Conservation (phyloP, 257 asterid genomes). For the Solanum okadae region DNA sequence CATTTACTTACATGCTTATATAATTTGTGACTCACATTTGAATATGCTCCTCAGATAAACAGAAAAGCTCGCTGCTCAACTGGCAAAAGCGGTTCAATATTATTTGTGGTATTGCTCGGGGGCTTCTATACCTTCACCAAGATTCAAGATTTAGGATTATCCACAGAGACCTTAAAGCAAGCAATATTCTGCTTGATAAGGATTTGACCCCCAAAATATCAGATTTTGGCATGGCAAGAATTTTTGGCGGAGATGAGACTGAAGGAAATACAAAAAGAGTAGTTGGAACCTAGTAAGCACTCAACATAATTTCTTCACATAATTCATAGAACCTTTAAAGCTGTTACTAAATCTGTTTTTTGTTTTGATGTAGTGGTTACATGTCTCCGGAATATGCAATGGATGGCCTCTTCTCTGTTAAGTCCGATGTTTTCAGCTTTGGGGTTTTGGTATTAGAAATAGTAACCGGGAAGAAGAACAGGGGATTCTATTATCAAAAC, state of each 20-base stretch:
- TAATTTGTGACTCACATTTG: background rate
- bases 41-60: constrained; percentile 26
- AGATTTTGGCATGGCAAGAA: constrained; percentile 84
- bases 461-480: constrained; percentile 53
- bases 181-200: constrained; percentile 60
- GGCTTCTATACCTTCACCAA: constrained; percentile 69
- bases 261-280: constrained; percentile 64
- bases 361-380: constrained; percentile 46
- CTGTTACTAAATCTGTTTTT: background rate
- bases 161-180: constrained; percentile 73
- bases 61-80: constrained; percentile 34
- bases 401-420: constrained; percentile 72
- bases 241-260: constrained; percentile 63
- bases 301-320: background rate
- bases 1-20: background rate
- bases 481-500: constrained; percentile 62
- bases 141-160: constrained; percentile 76
- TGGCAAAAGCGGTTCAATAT: constrained; percentile 63
- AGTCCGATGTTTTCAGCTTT: constrained; percentile 67
- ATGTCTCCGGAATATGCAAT: constrained; percentile 85
- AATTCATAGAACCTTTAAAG: background rate
- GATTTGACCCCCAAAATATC: constrained; percentile 72
- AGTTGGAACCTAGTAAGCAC: constrained; percentile 71
- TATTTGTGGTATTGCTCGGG: constrained; percentile 59
- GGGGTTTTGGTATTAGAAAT: constrained; percentile 74